Percentiles rank a stretch among this genome's conserved stretches.
phyloP scores from a whole-genome alignment of 257 asterid species.

The Gentiana macrophylla region DNA sequence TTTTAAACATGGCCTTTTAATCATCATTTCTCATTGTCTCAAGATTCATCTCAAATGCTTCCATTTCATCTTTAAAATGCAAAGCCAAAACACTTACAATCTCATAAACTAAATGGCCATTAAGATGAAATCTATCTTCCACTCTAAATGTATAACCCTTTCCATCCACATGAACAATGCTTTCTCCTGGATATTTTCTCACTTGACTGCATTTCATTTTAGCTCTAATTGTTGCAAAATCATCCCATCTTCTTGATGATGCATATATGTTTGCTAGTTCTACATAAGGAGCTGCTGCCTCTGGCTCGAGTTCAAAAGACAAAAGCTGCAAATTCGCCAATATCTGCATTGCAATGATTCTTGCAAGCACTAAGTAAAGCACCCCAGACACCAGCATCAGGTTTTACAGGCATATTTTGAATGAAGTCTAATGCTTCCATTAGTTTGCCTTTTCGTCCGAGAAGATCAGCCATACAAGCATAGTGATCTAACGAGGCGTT shows the following conservation, averaged over 20 bases:
- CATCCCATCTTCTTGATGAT: conserved; percentile 38
- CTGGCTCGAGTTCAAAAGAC: conserved; percentile 41
- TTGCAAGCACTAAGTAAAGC: conserved; percentile 58
- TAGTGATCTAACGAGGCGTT: conserved; percentile 42
- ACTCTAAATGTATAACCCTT: conserved; percentile 35
- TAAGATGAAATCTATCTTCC: conserved; percentile 45
- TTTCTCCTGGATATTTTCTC: conserved; percentile 48
- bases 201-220: conserved; percentile 46
- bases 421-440: conserved; percentile 46
- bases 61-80: conserved; percentile 36
- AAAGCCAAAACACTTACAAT: conserved; percentile 27
- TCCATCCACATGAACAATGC: conserved; percentile 43
- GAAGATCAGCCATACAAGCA: conserved; percentile 53
- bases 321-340: conserved; percentile 40
- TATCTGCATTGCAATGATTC: conserved; percentile 35
- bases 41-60: not conserved
- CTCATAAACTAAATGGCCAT: conserved; percentile 25
- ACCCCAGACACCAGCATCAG: conserved; percentile 71
- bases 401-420: conserved; percentile 34
- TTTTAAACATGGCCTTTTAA: no score
- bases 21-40: no score
- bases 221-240: conserved; percentile 27
- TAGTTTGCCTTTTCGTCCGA: conserved; percentile 53
- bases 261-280: conserved; percentile 71
- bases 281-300: conserved; percentile 57